Conservation (phyloP, 176 grass and related monocot species). For the Oropetium thomaeum region DNA sequence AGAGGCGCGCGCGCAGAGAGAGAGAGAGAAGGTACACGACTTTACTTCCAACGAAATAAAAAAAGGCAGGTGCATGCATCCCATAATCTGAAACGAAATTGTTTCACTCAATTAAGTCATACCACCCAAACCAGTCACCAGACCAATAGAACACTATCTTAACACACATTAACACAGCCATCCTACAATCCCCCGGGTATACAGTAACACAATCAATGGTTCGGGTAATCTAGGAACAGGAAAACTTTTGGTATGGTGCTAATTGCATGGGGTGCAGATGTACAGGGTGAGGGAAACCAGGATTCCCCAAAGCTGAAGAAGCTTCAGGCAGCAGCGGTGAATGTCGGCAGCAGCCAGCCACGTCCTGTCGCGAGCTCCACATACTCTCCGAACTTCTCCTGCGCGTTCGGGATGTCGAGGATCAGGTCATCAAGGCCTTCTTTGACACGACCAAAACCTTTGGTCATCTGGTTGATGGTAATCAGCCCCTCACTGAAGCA, state of each 20-base stretch:
- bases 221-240: conserved; percentile 19
- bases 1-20: too few relatives aligned
- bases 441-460: conserved; percentile 66
- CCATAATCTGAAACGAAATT: conserved; percentile 31
- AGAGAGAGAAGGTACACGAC: too few relatives aligned
- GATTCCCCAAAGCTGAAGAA: not conserved
- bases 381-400: conserved; percentile 59
- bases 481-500: conserved; percentile 76
- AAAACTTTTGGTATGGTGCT: conserved; percentile 50
- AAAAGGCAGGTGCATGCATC: too few relatives aligned
- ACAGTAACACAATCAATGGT: conserved; percentile 15
- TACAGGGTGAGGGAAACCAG: conserved; percentile 31
- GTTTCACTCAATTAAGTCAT: conserved; percentile 35
- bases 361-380: conserved; percentile 46
- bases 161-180: conserved; percentile 28
- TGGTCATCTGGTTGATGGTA: conserved; percentile 84
- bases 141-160: conserved; percentile 37
- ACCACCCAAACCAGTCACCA: conserved; percentile 33
- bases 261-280: conserved; percentile 38
- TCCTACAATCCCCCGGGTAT: conserved; percentile 43
- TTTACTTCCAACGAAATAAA: too few relatives aligned
- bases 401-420: conserved; percentile 68
- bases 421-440: conserved; percentile 71
- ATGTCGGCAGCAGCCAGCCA: conserved; percentile 58
- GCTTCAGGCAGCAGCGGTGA: conserved; percentile 27